Percentiles rank a stretch among this genome's conserved stretches.
These are phyloP conservation scores for Rhododendron ovatum DNA, from an alignment of 148 eudicot genomes.

Conservation along the genomic window DNA sequence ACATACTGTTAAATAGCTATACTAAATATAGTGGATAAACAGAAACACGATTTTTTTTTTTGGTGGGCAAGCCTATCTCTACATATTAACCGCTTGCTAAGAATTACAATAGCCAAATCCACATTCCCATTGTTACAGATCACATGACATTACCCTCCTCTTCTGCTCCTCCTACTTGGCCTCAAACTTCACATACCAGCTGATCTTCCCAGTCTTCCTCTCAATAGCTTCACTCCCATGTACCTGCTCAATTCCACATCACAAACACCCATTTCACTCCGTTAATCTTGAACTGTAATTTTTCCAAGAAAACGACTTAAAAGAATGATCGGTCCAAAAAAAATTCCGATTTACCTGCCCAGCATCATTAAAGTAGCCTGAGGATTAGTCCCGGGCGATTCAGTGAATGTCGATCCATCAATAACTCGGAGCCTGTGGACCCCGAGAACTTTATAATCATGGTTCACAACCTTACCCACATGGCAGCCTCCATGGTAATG, in stretches of 20 bases:
- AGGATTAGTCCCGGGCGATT: constrained; percentile 95
- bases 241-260: constrained; percentile 45
- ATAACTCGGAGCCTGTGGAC: constrained; percentile 62
- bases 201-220: constrained; percentile 57
- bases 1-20: neutral
- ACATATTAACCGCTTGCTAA: constrained; percentile 32
- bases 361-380: constrained; percentile 98
- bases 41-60: neutral
- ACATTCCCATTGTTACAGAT: constrained; percentile 8
- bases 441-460: constrained; percentile 56
- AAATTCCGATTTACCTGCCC: constrained; percentile 59
- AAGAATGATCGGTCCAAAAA: neutral
- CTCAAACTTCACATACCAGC: constrained; percentile 37
- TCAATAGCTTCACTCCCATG: constrained; percentile 89
- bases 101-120: constrained; percentile 23
- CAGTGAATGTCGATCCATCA: constrained; percentile 69
- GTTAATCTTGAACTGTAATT: neutral
- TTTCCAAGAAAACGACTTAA: neutral
- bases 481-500: constrained; percentile 98
- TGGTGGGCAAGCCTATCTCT: constrained; percentile 20
- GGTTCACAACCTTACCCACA: constrained; percentile 67
- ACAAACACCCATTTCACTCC: neutral
- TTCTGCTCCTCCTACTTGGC: constrained; percentile 6
- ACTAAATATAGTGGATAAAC: neutral
- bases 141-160: constrained; percentile 3